Evolutionary conservation across 169 alveolate species (phyloP).

Genomic region (Eimeria zaria): DNA sequence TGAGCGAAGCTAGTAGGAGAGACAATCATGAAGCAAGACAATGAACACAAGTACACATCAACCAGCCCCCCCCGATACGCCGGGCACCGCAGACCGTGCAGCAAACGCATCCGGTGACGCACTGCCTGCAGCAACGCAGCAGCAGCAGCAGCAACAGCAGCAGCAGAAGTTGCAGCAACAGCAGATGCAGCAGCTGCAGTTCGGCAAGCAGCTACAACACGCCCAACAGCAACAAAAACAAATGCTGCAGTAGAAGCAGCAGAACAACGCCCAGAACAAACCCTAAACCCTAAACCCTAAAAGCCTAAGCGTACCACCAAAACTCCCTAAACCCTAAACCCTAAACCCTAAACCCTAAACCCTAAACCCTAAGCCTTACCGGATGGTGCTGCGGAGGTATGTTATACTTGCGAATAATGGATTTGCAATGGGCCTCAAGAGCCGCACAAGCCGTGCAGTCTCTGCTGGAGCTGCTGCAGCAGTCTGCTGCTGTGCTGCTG

Average conservation of each 20-base stretch:
- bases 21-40: slow-evolving; percentile 64
- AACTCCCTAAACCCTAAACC: neutral
- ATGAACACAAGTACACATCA: slow-evolving; percentile 57
- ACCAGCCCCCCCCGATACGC: slow-evolving; percentile 68
- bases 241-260: neutral
- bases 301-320: too few relatives aligned
- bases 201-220: neutral
- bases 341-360: neutral
- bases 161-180: neutral
- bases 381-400: slow-evolving; percentile 69
- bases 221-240: neutral
- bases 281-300: neutral
- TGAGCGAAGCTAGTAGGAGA: slow-evolving; percentile 39
- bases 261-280: neutral
- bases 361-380: slow-evolving; percentile 38
- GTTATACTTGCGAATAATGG: slow-evolving; percentile 47
- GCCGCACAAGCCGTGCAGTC: slow-evolving; percentile 59
- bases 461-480: slow-evolving; percentile 75
- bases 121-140: slow-evolving; percentile 48
- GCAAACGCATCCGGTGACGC: slow-evolving; percentile 76
- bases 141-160: slow-evolving; percentile 34
- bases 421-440: slow-evolving; percentile 54
- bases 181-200: slow-evolving; percentile 11
- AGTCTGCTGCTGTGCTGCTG: slow-evolving; percentile 25
- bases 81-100: slow-evolving; percentile 75